Evolutionary conservation across 306 rosid genomes (phyloP).

Genomic region (Coriaria nepalensis): DNA sequence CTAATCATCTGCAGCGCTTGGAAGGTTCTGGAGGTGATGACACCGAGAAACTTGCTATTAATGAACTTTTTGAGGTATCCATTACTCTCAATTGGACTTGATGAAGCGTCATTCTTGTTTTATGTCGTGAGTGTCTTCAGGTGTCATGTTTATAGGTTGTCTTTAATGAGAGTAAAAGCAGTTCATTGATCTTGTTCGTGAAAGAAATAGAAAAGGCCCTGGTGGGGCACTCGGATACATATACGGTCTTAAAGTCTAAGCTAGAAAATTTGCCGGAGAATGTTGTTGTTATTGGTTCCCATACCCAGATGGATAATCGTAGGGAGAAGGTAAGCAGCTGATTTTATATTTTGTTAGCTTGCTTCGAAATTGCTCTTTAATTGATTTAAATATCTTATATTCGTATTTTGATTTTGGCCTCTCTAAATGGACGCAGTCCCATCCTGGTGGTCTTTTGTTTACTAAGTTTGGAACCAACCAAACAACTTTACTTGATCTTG

Average conservation of each 20-base stretch:
- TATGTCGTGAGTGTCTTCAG: conserved; percentile 16
- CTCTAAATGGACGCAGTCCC: conserved; percentile 37
- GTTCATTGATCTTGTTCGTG: conserved; percentile 60
- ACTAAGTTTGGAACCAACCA: conserved; percentile 83
- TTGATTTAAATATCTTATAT: neutral
- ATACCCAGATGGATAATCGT: conserved; percentile 69
- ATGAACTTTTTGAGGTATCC: conserved; percentile 76
- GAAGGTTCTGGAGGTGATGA: conserved; percentile 80
- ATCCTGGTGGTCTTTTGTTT: conserved; percentile 71
- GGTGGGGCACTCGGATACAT: conserved; percentile 48
- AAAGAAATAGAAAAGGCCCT: conserved; percentile 83
- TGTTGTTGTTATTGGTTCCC: conserved; percentile 81
- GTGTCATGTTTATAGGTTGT: conserved; percentile 38
- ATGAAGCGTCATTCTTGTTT: conserved; percentile 8
- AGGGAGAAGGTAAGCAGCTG: conserved; percentile 65
- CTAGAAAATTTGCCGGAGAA: conserved; percentile 60
- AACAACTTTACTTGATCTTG: conserved; percentile 92
- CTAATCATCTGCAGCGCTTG: conserved; percentile 48
- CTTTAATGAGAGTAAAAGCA: conserved; percentile 45
- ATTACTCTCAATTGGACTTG: conserved; percentile 8
- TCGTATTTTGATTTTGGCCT: conserved; percentile 6
- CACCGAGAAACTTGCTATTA: conserved; percentile 56
- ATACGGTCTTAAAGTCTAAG: conserved; percentile 45
- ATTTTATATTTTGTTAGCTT: conserved; percentile 8
- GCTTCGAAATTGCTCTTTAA: conserved; percentile 1